Evolutionary conservation across 495 filamentous ascomycete species (phyloP).

Genomic region (Aspergillus incahuasiensis): DNA sequence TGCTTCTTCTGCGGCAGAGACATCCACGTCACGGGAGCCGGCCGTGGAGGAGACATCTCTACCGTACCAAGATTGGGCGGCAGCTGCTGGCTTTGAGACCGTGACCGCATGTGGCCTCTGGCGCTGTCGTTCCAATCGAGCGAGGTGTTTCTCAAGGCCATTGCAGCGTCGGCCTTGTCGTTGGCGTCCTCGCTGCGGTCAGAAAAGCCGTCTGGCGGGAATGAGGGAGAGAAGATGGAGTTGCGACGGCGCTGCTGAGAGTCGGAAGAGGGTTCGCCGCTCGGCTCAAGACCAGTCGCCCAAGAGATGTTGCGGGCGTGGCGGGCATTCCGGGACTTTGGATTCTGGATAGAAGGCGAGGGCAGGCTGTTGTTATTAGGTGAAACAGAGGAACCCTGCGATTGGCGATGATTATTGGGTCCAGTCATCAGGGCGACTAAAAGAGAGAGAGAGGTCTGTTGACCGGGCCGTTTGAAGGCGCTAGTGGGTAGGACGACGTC

Average conservation of each 20-base stretch:
- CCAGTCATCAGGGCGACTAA: constrained; percentile 16
- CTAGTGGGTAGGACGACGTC: constrained; percentile 4
- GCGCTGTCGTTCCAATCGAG: constrained; percentile 28
- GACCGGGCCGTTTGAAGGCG: constrained; percentile 5
- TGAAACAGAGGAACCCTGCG: constrained; percentile 12
- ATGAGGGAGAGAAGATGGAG: constrained; percentile 34
- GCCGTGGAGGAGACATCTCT: constrained; percentile 18
- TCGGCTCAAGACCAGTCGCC: constrained; percentile 34
- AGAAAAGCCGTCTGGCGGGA: constrained; percentile 34
- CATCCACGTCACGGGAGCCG: constrained; percentile 55
- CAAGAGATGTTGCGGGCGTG: constrained; percentile 41
- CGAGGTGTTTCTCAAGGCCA: constrained; percentile 35
- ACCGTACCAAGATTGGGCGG: constrained; percentile 19
- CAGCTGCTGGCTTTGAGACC: constrained; percentile 32
- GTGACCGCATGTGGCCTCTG: constrained; percentile 29
- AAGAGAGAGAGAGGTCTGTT: background rate
- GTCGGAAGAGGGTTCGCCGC: constrained; percentile 27
- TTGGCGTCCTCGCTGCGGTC: constrained; percentile 23
- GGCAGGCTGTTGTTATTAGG: constrained; percentile 7
- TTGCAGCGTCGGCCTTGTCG: constrained; percentile 23
- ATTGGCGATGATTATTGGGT: constrained; percentile 16
- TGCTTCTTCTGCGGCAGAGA: constrained; percentile 72
- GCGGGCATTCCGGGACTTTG: constrained; percentile 30
- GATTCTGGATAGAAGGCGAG: constrained; percentile 9
- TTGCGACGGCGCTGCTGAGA: constrained; percentile 32